A percentile compares a stretch with the other conserved stretches of the same genome.
These are phyloP conservation scores for Vaccinium darrowii DNA, from an alignment of 148 eudicot genomes.

Conservation along the genomic window DNA sequence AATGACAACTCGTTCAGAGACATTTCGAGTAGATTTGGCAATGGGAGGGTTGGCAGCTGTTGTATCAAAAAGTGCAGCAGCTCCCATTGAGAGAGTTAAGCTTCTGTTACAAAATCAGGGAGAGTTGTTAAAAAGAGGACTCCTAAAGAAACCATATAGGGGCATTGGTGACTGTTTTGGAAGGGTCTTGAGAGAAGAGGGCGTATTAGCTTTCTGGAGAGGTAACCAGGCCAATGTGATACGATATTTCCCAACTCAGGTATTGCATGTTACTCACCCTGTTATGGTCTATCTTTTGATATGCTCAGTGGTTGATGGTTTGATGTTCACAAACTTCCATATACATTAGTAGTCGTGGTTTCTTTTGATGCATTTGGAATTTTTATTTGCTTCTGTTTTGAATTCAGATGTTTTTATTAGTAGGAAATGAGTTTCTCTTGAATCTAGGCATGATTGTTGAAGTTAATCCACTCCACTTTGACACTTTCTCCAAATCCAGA, in stretches of 20 bases:
- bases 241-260: conserved; percentile 98
- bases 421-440: not conserved
- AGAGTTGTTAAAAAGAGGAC: conserved; percentile 73
- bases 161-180: conserved; percentile 68
- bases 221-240: conserved; percentile 96
- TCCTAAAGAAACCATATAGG: conserved; percentile 57
- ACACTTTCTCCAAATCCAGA: not conserved
- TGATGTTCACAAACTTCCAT: not conserved
- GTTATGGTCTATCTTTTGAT: not conserved
- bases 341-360: not conserved
- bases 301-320: not conserved
- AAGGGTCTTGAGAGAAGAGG: conserved; percentile 76
- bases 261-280: conserved; percentile 6
- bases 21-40: conserved; percentile 62
- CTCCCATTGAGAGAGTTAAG: conserved; percentile 94
- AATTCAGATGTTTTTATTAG: not conserved
- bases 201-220: conserved; percentile 78
- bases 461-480: conserved; percentile 1
- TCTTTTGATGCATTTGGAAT: not conserved
- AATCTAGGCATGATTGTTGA: conserved; percentile 1
- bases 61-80: conserved; percentile 77
- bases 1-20: conserved; percentile 44
- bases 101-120: conserved; percentile 86
- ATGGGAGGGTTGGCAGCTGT: conserved; percentile 86
- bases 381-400: not conserved